Base-by-base conservation (phyloP, 2,329 filamentous ascomycete genomes). In the Aspergillus awamori region DNA sequence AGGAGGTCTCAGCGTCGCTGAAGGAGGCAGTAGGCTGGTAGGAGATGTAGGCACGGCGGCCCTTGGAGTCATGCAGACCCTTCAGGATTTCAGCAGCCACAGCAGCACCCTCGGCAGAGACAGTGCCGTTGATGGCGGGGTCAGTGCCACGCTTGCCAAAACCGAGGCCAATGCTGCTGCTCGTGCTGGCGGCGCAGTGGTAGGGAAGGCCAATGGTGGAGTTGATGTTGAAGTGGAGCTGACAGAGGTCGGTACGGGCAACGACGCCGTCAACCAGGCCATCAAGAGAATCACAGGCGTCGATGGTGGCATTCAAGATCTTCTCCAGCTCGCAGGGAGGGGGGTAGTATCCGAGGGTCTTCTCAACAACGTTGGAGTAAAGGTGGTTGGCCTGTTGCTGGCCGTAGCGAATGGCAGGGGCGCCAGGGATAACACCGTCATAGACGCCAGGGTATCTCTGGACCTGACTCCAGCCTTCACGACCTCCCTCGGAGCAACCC, bases 221-320 rank as follows among this genome's bases (percentile, higher is more conserved):
- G 59, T 70, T 79, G 30, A 83, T 65, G 67, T 85, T 77, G 69
- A 80, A 82, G 43, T 80, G 66, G 5, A 81, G 64, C 59, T 74
- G 76, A 75, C 81, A 83, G 8, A 83, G 75, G 56, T 83, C 81
- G 1, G 77, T 79, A 5, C 82, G 76, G 6, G 80, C 74, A 48
- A 87, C 77, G 4, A 87, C 82, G 10, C 84, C 83, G 58, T 87
- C 84, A 0, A 76, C 78, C 47, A 77, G 77, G 5, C 85, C 84
- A 58, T 87, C 85, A 5, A 87, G 74, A 7, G 79, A 73, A 62
- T 87, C 84, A 53, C 85, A 87, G 36, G 80, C 80, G 1, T 75
- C 74, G 52, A 87, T 85, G 5, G 84, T 86, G 43, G 77, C 74
- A 66, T 85, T 86, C 17, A 83, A 77, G 49, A 73, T 72, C 65